Base-by-base conservation (phyloP, 352 stramenopile genomes). In the Elongisporangium undulatum region DNA sequence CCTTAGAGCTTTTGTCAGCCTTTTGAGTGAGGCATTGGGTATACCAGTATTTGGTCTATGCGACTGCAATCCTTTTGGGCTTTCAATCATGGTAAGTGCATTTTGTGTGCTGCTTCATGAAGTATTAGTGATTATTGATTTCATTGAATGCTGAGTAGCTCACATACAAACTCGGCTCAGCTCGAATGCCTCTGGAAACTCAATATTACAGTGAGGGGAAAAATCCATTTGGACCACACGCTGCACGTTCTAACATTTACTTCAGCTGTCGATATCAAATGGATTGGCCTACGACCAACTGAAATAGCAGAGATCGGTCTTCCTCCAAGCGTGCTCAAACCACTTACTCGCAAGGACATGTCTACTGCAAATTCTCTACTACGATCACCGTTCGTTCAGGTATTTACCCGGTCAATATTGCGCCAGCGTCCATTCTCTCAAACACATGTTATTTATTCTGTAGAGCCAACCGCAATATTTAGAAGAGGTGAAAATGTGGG, bases 11-110 rank as follows among this genome's bases (percentile, higher is more conserved):
- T 94, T 97, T 55, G 89, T 98, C 7, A 82, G 77, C 17, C 73
- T 86, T 26, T 70, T 98, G 34, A 82, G 80, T 26, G 58, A 67
- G 9, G 59, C 72, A 39, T 66, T 98, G 3, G 39, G 72, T 29
- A 72, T 98, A 23, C 95, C 95, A 24, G 90, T 98, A 15, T 78
- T 96, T 55, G 94, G 94, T 19, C 51, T 98, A 17, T 95, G 87
- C 49, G 95, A 98, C 66, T 98, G 91, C 71, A 98, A 98, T 76
- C 93, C 95, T 0, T 98, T 94, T 65, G 95, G 95, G 0, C 66
- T 98, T 21, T 92, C 86, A 5, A 96, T 98, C 29, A 90, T 98
- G 66, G 85, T 94, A 61, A 60, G 52, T 17, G 21, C 16, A 10
- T 45, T 0, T 17, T 45, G 34, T 17, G 1, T 10, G 2, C 12